These are phyloP conservation scores for Solanum hybrid DNA, from an alignment of 305 asterid species.

Conservation along the genomic window DNA sequence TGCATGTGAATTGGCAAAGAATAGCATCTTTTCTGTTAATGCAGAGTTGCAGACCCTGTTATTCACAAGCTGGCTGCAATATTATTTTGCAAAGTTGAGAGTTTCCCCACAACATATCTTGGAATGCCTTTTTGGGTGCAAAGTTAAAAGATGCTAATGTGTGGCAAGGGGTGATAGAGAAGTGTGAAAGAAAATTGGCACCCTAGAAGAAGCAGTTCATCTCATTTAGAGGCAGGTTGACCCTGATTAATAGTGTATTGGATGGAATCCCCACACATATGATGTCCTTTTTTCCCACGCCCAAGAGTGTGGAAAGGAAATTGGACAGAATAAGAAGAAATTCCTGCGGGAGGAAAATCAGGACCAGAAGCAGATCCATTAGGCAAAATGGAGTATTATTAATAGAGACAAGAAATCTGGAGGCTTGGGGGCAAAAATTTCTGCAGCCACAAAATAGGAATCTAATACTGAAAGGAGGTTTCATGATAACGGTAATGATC, in stretches of 20 bases:
- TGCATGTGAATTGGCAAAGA: neutral
- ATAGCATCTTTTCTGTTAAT: neutral
- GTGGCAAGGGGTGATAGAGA: neutral
- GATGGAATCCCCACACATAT: neutral
- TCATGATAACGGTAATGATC: too few species aligned
- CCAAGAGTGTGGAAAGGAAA: neutral
- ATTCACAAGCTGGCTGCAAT: neutral
- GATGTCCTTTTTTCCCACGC: neutral
- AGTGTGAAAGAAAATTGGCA: neutral
- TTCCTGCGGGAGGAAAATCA: neutral
- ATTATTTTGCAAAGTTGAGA: neutral
- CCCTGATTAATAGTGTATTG: neutral
- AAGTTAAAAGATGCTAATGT: neutral
- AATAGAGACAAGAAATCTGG: neutral
- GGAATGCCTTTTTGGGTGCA: neutral
- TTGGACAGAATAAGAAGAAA: neutral
- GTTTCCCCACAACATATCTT: neutral
- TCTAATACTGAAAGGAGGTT: neutral
- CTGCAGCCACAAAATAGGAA: neutral
- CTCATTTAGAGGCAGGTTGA: neutral
- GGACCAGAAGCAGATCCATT: neutral
- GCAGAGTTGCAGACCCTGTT: neutral
- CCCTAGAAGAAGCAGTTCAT: neutral
- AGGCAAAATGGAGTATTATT: neutral
- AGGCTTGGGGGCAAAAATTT: neutral